phyloP scores from a whole-genome alignment of 495 filamentous ascomycete species.

The Neurospora cerealis region DNA sequence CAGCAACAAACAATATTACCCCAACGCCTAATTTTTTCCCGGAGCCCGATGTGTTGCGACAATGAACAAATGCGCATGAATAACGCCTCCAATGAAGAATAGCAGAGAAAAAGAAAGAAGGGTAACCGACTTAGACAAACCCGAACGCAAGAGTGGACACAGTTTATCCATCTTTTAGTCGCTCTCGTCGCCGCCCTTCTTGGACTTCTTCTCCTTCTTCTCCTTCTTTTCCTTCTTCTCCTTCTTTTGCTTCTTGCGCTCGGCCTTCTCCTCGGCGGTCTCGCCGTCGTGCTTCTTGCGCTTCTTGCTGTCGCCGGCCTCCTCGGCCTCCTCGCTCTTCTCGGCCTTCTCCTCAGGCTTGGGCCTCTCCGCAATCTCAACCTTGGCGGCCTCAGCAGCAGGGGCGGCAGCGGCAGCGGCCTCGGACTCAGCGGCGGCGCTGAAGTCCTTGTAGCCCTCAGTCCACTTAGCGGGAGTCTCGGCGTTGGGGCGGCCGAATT shows the following conservation, averaged over 20 bases:
- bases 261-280: constrained; percentile 63
- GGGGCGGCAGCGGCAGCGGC: constrained; percentile 31
- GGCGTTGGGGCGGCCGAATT: constrained; percentile 88
- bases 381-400: constrained; percentile 8
- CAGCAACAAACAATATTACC: not conserved
- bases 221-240: constrained; percentile 59
- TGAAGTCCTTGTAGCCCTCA: constrained; percentile 80
- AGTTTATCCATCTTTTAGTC: constrained; percentile 6
- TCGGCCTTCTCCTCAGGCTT: constrained; percentile 30
- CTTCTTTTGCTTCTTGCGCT: constrained; percentile 66
- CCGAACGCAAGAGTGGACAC: not conserved
- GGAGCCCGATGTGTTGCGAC: not conserved
- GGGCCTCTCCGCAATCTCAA: constrained; percentile 14
- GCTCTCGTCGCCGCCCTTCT: constrained; percentile 45
- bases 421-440: constrained; percentile 25
- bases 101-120: not conserved
- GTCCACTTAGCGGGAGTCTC: constrained; percentile 88
- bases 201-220: constrained; percentile 42
- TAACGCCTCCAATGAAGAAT: not conserved
- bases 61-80: not conserved
- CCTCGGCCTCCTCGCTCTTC: constrained; percentile 24
- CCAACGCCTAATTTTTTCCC: not conserved
- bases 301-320: constrained; percentile 50
- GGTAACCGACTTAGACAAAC: not conserved
- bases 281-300: constrained; percentile 76